Base-by-base conservation (phyloP, 2,329 filamentous ascomycete species). In the Tolypocladium inflatum region DNA sequence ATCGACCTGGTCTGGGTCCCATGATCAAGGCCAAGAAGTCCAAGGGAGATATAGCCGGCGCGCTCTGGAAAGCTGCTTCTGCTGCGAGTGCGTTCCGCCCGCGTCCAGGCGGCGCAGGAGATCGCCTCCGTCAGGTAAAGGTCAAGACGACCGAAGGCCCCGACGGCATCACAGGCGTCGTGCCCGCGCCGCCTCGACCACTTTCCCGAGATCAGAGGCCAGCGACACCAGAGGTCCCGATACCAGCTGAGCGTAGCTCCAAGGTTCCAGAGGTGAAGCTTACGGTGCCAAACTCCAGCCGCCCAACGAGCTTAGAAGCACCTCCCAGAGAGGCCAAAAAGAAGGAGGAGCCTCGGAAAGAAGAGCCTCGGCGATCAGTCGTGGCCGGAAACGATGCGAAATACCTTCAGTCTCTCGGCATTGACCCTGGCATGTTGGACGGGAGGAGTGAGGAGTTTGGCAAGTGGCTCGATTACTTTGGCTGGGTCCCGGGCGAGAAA, bases 101-200 rank as follows among this genome's bases (percentile, higher is more conserved):
- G 23, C 85, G 93, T 59, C 86, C 87, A 39, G 93, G 93, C 58
- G 93, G 92, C 62, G 92, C 91, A 26, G 91, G 86, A 55, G 91
- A 95, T 61, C 87, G 89, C 55, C 76, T 96, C 56, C 79, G 88
- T 57, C 83, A 86, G 55, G 78, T 80, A 41, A 80, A 84, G 58
- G 78, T 76, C 62, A 84, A 81, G 58, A 71, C 73, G n/a, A 74
- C 74, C 3, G 83, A 88, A 30, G 91, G 88, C 6, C 89, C 91
- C 8, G 92, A 97, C 74, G 93, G 92, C 2, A 96, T 97, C 63
- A 96, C 88, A 15, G 84, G 87, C 43, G 92, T 97, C 42, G 88
- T 97, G 26, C 90, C 90, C 30, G 89, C 91, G 4, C 91, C 92
- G 2, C 81, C 77, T 17, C 76, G 79, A 37, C 76, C 79, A 1